These are phyloP conservation scores for Gnaphalium uliginosum DNA, from an alignment of 129 eudicot species.

Conservation along the genomic window DNA sequence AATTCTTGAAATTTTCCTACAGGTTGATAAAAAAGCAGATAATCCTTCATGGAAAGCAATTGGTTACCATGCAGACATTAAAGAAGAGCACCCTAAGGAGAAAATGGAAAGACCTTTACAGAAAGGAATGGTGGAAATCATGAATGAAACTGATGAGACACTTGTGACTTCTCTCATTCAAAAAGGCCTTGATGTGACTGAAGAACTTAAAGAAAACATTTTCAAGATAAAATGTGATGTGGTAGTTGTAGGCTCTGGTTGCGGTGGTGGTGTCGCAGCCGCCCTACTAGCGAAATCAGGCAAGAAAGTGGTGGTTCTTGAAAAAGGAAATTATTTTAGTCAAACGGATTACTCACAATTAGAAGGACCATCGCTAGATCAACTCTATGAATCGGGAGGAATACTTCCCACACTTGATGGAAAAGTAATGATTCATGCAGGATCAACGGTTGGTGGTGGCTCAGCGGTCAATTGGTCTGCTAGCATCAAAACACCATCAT, in stretches of 20 bases:
- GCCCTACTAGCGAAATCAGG: conserved; percentile 71
- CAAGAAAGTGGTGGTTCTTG: conserved; percentile 76
- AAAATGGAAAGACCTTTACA: conserved; percentile 55
- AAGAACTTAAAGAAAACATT: conserved; percentile 37
- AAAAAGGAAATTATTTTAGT: conserved; percentile 78
- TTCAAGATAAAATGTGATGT: conserved; percentile 71
- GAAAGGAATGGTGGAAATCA: conserved; percentile 68
- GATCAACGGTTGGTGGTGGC: conserved; percentile 91
- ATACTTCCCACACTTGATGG: conserved; percentile 69
- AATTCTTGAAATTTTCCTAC: conserved; percentile 4
- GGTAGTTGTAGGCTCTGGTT: conserved; percentile 88
- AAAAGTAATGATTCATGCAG: conserved; percentile 62
- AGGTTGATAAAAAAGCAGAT: conserved; percentile 55
- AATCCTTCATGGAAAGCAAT: conserved; percentile 82
- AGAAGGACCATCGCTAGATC: conserved; percentile 73
- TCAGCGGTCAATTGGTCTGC: conserved; percentile 95
- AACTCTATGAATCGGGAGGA: conserved; percentile 73
- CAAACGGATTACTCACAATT: conserved; percentile 61
- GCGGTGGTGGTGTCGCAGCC: conserved; percentile 96
- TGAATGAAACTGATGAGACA: conserved; percentile 49
- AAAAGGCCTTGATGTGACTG: conserved; percentile 58
- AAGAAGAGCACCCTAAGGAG: conserved; percentile 13
- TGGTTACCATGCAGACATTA: conserved; percentile 44
- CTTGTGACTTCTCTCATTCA: conserved; percentile 45
- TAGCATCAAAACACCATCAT: conserved; percentile 58